These are phyloP conservation scores for Aspergillus indologenus DNA, from an alignment of 495 filamentous ascomycete species.

Conservation along the genomic window DNA sequence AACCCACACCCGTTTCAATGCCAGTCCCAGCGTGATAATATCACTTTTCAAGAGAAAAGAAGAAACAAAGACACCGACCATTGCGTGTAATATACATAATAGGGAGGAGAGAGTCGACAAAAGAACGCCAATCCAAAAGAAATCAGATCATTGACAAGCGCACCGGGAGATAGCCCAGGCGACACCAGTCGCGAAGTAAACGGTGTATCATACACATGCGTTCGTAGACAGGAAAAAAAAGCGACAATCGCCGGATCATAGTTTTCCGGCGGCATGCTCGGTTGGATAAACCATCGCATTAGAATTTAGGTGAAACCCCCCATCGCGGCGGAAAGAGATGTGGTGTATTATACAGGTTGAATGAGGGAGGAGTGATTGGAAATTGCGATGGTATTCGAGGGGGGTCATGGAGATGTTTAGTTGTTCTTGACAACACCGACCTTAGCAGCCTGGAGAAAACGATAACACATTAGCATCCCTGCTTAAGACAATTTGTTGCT, in stretches of 20 bases:
- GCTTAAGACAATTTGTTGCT: not conserved
- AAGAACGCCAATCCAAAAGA: conserved; percentile 14
- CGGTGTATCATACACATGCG: conserved; percentile 42
- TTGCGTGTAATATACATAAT: conserved; percentile 33
- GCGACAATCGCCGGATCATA: not conserved
- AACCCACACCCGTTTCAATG: conserved; percentile 15
- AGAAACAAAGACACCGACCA: conserved; percentile 14
- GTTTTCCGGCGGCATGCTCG: conserved; percentile 16
- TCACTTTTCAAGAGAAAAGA: conserved; percentile 13
- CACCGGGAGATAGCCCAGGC: conserved; percentile 34
- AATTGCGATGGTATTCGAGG: not conserved
- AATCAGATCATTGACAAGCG: conserved; percentile 24
- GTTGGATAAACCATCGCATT: conserved; percentile 3
- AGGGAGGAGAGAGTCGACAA: conserved; percentile 37
- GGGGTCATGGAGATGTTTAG: conserved; percentile 31
- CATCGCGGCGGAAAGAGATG: conserved; percentile 31
- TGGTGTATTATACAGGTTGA: conserved; percentile 44
- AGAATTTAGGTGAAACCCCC: conserved; percentile 16
- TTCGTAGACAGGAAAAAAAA: conserved; percentile 29
- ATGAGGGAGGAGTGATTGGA: conserved; percentile 10
- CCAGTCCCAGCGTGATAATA: conserved; percentile 10
- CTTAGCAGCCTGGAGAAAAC: conserved; percentile 65
- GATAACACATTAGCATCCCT: conserved; percentile 18
- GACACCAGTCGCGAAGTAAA: conserved; percentile 36
- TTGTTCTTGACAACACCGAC: conserved; percentile 84